Evolutionary conservation across 495 filamentous ascomycete species (phyloP).

Genomic region (Penicillium bialowiezense): DNA sequence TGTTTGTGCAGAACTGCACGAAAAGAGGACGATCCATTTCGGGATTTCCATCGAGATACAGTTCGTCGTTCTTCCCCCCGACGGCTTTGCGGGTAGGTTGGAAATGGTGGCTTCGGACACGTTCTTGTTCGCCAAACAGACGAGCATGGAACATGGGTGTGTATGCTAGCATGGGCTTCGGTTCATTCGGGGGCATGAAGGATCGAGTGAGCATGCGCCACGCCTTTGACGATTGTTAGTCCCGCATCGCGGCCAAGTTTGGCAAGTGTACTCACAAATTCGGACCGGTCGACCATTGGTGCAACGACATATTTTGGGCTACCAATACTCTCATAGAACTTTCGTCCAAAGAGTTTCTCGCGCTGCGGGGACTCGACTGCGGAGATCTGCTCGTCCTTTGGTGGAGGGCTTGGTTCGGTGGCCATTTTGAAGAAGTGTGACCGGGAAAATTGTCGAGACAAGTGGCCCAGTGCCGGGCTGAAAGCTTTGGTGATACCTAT

Average conservation of each 20-base stretch:
- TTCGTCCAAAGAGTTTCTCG: slow-evolving; percentile 72
- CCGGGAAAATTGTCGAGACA: slow-evolving; percentile 5
- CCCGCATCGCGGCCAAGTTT: background rate
- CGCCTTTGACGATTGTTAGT: slow-evolving; percentile 54
- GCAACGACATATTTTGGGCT: slow-evolving; percentile 87
- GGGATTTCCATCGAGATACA: slow-evolving; percentile 83
- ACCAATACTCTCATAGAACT: slow-evolving; percentile 91
- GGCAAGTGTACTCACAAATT: slow-evolving; percentile 67
- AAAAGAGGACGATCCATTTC: slow-evolving; percentile 80
- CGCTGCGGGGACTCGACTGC: slow-evolving; percentile 20
- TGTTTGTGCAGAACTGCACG: slow-evolving; percentile 96
- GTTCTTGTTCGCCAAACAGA: slow-evolving; percentile 69
- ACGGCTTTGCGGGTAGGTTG: slow-evolving; percentile 57
- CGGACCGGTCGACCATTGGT: slow-evolving; percentile 97
- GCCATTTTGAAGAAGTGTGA: slow-evolving; percentile 27
- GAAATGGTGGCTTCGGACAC: slow-evolving; percentile 74
- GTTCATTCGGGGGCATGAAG: slow-evolving; percentile 66
- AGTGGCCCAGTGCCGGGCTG: slow-evolving; percentile 31
- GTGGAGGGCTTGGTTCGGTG: slow-evolving; percentile 18
- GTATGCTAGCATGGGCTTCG: slow-evolving; percentile 68
- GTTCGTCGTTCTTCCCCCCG: slow-evolving; percentile 27
- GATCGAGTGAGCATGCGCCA: slow-evolving; percentile 95
- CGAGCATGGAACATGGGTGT: slow-evolving; percentile 95
- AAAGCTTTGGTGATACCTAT: slow-evolving; percentile 33
- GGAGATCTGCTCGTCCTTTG: slow-evolving; percentile 9